Conservation (phyloP, 2,329 filamentous ascomycete genomes). For the Dothistroma pini region DNA sequence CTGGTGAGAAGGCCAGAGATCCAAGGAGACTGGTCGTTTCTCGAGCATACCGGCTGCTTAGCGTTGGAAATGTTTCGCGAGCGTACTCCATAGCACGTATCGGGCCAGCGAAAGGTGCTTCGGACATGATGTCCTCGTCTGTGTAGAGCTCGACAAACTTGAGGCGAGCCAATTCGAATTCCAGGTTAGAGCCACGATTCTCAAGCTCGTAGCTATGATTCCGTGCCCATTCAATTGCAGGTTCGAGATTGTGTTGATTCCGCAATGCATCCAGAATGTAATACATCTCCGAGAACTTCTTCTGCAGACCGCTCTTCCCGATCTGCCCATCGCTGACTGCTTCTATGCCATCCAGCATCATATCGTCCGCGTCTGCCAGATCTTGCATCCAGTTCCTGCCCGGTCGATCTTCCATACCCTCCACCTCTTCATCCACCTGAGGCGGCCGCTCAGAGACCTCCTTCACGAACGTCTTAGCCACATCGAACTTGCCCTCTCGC, state of each 20-base stretch:
- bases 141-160: slow-evolving; percentile 89
- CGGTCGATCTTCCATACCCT: slow-evolving; percentile 8
- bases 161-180: slow-evolving; percentile 88
- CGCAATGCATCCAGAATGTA: slow-evolving; percentile 76
- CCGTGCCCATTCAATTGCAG: slow-evolving; percentile 84
- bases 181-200: slow-evolving; percentile 80
- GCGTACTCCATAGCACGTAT: slow-evolving; percentile 72
- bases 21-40: slow-evolving; percentile 80
- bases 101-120: slow-evolving; percentile 53
- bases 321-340: slow-evolving; percentile 15
- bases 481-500: slow-evolving; percentile 87
- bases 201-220: slow-evolving; percentile 68
- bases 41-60: slow-evolving; percentile 67
- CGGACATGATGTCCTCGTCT: slow-evolving; percentile 35
- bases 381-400: slow-evolving; percentile 24
- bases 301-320: slow-evolving; percentile 55
- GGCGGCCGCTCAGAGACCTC: slow-evolving; percentile 53
- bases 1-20: slow-evolving; percentile 74
- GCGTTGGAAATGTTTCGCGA: slow-evolving; percentile 66
- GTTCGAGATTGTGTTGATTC: slow-evolving; percentile 64
- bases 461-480: slow-evolving; percentile 77
- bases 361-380: slow-evolving; percentile 20
- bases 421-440: slow-evolving; percentile 4
- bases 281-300: slow-evolving; percentile 87
- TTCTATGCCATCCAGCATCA: slow-evolving; percentile 18